Evolutionary conservation across 495 filamentous ascomycete genomes (phyloP), one percentile per base, ranked within the genome.

Genomic region (Tuber melanosporum): DNA sequence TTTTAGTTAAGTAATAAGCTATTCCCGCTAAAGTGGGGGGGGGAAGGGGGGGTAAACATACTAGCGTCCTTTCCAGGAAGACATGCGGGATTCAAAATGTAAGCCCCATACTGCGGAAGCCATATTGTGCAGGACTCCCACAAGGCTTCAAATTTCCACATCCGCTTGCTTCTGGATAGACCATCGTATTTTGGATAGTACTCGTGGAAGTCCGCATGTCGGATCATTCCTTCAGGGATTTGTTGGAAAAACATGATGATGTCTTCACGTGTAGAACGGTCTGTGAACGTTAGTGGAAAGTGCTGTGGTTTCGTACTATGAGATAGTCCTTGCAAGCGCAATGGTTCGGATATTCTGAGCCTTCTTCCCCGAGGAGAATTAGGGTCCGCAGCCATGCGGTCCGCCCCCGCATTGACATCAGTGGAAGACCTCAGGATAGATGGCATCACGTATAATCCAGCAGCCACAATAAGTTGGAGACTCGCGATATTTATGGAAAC

Each of bases 181-280:
- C 22, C 52, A 26, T 57, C 22, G 52, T 57, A 10, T 26, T 57
- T 57, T 26, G 52, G 52, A 14, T 57, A 57, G n/a, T 57, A 26
- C 52, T 26, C 26, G 52, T 57, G 22, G 22, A 57, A 57, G 52
- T 57, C 52, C 10, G 22, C n/a, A 57, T n/a, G 52, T 3, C 52
- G 22, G 52, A 57, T 8, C 9, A 57, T n/a, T 12, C 52, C 52
- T 26, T 22, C 52, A 10, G 52, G 52, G 52, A 26, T 12, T 10
- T 57, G 52, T 26, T 57, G 52, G 52, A 57, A 57, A 57, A 57
- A 57, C 52, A 57, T 57, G n/a, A 57, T n/a, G 52, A 57, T 57
- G 52, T 57, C 52, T 26, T 57, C 52, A 57, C 52, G 52, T 12
- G 52, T 57, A 14, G 52, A 57, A 14, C 9, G 22, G n/a, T 57